phyloP scores from a whole-genome alignment of 23 red algal genomes.

The Gracilaria gracilis region DNA sequence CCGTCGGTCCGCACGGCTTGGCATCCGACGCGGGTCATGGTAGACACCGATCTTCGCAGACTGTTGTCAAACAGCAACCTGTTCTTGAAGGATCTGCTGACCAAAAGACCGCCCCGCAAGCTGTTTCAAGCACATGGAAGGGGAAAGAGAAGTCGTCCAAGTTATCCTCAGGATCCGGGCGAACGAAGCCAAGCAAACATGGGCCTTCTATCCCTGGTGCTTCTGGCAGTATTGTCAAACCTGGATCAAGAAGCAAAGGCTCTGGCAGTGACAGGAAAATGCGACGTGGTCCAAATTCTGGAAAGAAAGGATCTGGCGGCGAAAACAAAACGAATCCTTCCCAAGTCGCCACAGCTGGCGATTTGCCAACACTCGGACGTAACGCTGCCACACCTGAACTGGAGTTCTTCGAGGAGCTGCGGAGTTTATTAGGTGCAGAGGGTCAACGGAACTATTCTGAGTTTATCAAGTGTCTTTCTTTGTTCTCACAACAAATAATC shows the following conservation, averaged over 20 bases:
- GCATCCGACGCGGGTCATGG: background rate
- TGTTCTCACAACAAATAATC: constrained; percentile 93
- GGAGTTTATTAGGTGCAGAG: constrained; percentile 63
- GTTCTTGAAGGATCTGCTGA: constrained; percentile 28
- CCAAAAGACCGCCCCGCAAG: background rate
- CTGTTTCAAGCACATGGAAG: constrained; percentile 25
- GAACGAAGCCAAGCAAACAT: constrained; percentile 16
- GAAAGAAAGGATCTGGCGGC: background rate
- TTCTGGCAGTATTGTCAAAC: constrained; percentile 14
- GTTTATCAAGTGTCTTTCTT: constrained; percentile 97
- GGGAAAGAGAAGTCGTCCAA: constrained; percentile 30
- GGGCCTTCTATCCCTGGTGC: background rate
- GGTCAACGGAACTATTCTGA: constrained; percentile 79
- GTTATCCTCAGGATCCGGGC: background rate
- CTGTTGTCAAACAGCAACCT: constrained; percentile 48
- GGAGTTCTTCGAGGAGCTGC: constrained; percentile 91
- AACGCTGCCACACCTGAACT: constrained; percentile 55
- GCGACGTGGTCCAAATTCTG: background rate
- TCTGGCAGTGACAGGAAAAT: constrained; percentile 5
- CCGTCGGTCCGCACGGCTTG: background rate
- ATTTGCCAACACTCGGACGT: background rate
- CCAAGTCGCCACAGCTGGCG: background rate
- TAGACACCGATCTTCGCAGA: background rate
- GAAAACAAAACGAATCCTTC: background rate
- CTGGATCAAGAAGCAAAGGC: background rate